Evolutionary conservation across 805 yeast genomes (phyloP), one percentile per base, ranked within the genome.

Genomic region (Pichia sporocuriosa): DNA sequence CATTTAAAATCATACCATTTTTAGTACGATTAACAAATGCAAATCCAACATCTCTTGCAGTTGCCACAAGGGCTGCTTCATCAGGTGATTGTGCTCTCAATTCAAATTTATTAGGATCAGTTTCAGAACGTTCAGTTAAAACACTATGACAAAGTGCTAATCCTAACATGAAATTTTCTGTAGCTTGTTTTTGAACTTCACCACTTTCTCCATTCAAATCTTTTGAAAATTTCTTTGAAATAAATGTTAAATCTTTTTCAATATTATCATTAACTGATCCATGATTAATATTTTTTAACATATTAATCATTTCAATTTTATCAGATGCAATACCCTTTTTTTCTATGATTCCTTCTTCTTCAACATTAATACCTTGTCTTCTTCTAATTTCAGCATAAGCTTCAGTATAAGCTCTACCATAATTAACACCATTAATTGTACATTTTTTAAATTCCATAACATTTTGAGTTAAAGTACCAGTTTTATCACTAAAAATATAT

Each of bases 361-460:
- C 82, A 6, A 80, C 84, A 60, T 84, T 86, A 37, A 82, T 60
- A 25, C 95, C 95, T 60, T 79, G 79, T 57, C 94, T 68, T 59
- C 83, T 81, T 53, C 85, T 71, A 56, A 84, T 68, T 33, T 93
- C 95, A 16, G 84, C 85, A 33, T 77, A 67, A 0, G 93, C 93
- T 55, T 84, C 95, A 2, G 95, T 84, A 54, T 84, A 84, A 0
- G 93, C 93, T 46, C 77, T 63, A 22, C 94, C 94, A 54, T 84
- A 84, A 13, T 79, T 68, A 17, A 69, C 65, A 35, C 93, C 93
- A 54, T 76, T 77, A 40, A 84, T 78, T 3, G 93, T 77, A 59
- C 87, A 79, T 57, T 84, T 84, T 51, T 83, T 84, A 61, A 81
- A 84, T 56, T 84, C 93, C 95, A 84, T 84, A 22, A 84, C 76